Base-by-base conservation (phyloP, 768 basidiomycete species). In the Serpula lacrymans region DNA sequence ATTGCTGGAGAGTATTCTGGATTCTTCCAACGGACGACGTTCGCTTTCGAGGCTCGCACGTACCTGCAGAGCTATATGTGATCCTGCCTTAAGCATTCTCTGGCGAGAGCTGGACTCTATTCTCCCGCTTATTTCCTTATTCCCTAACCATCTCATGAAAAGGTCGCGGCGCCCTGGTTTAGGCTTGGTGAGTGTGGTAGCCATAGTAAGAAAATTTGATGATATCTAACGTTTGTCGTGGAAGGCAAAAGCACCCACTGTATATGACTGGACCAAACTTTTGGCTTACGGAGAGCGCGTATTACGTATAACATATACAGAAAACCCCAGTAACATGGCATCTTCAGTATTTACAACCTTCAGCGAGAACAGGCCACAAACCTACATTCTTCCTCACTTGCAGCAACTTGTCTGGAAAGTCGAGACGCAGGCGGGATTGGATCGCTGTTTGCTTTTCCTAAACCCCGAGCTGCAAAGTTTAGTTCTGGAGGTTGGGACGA, bases 91-190 rank as follows among this genome's bases (percentile, higher is more conserved):
- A 50, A 68, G 80, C 56, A 65, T 81, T 35, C 69, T 89, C 22
- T 89, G 87, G 87, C 77, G 74, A 55, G 87, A 89, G 52, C 64
- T 89, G 41, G 85, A 88, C 58, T 84, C 83, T 10, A 67, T 88
- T 44, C 63, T 78, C 33, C 87, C 87, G 8, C 67, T 89, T 42
- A 67, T 88, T 42, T 80, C 80, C 25, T 57, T 88, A 40, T 88
- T 89, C 57, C 87, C 87, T 11, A 69, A 66, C 42, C 68, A 74
- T 47, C 53, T 88, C 48, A 65, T 88, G 62, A 84, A 78, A 63
- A 84, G 78, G 60, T 70, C 79, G 42, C 75, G 78, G 47, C 79
- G 75, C 55, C 87, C 87, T 36, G 85, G 84, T 36, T 63, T 87
- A 46, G 87, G 87, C 57, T 69, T 89, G 69, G 87, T 88, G 54